A percentile compares a stretch with the other conserved stretches of the same genome.
Conservation (phyloP, 345 rosid genomes). For the Boechera divaricarpa region DNA sequence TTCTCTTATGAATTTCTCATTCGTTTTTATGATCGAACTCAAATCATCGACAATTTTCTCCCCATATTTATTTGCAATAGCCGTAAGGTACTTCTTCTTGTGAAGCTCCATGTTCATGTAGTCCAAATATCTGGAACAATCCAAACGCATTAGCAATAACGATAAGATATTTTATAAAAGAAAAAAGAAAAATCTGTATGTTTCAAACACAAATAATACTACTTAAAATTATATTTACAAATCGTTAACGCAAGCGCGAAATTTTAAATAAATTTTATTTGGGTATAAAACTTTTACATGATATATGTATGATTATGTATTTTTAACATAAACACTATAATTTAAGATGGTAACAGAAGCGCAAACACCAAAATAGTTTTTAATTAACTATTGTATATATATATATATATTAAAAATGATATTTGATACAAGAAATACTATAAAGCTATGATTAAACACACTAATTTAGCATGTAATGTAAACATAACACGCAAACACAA, state of each 20-base stretch:
- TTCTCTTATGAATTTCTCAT: slow-evolving; percentile 21
- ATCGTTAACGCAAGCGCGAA: neutral
- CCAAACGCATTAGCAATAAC: neutral
- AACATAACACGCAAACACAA: no score
- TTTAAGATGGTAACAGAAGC: neutral
- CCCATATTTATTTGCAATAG: slow-evolving; percentile 14
- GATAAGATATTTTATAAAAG: neutral
- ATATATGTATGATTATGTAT: neutral
- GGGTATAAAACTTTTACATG: neutral
- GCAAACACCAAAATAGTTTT: neutral
- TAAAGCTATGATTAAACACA: no score
- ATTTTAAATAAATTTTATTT: neutral
- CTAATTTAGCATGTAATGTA: no score
- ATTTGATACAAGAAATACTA: no score
- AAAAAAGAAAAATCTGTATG: neutral
- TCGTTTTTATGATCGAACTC: slow-evolving; percentile 26
- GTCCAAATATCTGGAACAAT: slow-evolving; percentile 35
- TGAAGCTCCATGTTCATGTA: slow-evolving; percentile 41
- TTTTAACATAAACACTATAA: neutral
- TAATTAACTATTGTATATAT: no score
- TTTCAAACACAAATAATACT: neutral
- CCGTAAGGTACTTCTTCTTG: slow-evolving; percentile 23
- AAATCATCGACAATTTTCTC: neutral
- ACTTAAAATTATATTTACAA: neutral
- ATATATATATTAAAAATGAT: no score